Evolutionary conservation across 176 grass and related monocot genomes (phyloP).

Genomic region (Chloris gayana): DNA sequence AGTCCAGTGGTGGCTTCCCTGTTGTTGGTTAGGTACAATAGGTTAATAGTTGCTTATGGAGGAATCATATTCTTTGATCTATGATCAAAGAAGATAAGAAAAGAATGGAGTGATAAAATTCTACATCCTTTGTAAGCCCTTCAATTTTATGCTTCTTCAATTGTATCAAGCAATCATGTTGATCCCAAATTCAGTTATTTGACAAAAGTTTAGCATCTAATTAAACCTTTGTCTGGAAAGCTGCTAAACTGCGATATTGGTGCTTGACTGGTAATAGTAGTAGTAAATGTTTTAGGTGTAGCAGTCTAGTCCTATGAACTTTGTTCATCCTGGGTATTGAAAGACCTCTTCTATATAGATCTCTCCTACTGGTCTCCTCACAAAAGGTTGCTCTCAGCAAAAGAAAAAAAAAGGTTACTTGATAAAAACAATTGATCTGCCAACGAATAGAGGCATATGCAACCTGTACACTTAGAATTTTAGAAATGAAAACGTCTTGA

Average conservation of each 20-base stretch:
- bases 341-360: neutral
- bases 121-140: neutral
- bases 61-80: slow-evolving; percentile 18
- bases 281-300: neutral
- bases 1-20: slow-evolving; percentile 82
- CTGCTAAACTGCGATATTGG: neutral
- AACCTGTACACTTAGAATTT: neutral
- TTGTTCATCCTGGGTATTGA: neutral
- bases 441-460: neutral
- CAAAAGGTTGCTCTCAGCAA: no score
- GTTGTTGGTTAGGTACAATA: slow-evolving; percentile 20
- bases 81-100: slow-evolving; percentile 7
- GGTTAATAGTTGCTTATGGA: slow-evolving; percentile 27
- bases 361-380: neutral
- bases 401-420: neutral
- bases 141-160: neutral
- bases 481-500: neutral
- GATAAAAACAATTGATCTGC: neutral
- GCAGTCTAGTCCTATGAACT: neutral
- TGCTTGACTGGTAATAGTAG: neutral
- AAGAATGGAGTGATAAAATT: neutral
- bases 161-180: slow-evolving; percentile 1
- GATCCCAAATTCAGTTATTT: slow-evolving; percentile 8
- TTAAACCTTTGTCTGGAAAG: neutral
- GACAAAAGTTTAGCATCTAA: neutral